phyloP scores from a whole-genome alignment of 2,329 filamentous ascomycete species.

The Phaeosphaeria sp. region DNA sequence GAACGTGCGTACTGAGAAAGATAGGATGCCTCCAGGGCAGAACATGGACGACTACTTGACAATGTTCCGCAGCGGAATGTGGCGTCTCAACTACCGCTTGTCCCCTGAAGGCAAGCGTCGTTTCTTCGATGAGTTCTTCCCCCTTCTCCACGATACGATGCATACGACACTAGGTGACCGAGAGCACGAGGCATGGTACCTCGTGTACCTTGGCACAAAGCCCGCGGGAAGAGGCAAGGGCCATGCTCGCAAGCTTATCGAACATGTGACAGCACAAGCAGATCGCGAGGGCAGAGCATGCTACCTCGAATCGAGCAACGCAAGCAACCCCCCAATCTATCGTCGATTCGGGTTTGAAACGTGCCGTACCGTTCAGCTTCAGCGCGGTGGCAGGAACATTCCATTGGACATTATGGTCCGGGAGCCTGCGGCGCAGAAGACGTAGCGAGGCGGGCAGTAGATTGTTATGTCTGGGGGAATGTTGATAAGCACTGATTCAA shows the following conservation, averaged over 20 bases:
- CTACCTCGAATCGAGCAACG: conserved; percentile 80
- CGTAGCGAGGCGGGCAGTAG: conserved; percentile 22
- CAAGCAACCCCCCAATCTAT: conserved; percentile 74
- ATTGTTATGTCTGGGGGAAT: neutral
- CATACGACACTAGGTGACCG: conserved; percentile 69
- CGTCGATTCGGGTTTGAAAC: conserved; percentile 75
- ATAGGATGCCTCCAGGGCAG: conserved; percentile 76
- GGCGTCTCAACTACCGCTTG: conserved; percentile 77
- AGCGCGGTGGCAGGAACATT: conserved; percentile 64
- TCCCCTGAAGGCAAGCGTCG: conserved; percentile 73
- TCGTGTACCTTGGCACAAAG: conserved; percentile 82
- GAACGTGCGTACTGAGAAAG: conserved; percentile 7
- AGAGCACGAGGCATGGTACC: conserved; percentile 76
- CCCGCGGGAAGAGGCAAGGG: conserved; percentile 73
- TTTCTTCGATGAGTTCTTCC: conserved; percentile 79
- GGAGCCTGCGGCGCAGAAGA: conserved; percentile 59
- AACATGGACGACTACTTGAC: conserved; percentile 77
- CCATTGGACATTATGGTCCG: conserved; percentile 82
- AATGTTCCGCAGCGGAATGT: conserved; percentile 75
- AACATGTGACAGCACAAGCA: conserved; percentile 69
- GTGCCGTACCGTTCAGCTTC: conserved; percentile 68
- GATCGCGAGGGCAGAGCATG: conserved; percentile 71
- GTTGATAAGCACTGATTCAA: conserved; percentile 30
- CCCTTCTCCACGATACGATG: conserved; percentile 76
- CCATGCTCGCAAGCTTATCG: conserved; percentile 73